These are phyloP conservation scores for Akanthomyces muscarius DNA, from an alignment of 2,329 filamentous ascomycete genomes.

Conservation along the genomic window DNA sequence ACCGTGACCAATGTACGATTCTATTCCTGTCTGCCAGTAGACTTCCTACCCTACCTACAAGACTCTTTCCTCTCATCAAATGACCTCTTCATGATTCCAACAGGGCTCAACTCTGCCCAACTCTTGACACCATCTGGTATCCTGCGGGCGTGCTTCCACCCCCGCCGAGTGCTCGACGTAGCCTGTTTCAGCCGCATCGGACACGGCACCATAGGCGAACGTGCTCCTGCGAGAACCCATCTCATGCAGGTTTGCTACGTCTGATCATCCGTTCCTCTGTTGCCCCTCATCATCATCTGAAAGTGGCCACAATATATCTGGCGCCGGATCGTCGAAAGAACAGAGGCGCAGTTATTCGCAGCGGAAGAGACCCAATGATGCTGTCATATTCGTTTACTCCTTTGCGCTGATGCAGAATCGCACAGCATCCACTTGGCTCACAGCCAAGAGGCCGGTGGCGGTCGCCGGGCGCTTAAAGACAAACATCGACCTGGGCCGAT, in stretches of 20 bases:
- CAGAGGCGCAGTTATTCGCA: neutral
- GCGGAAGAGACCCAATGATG: neutral
- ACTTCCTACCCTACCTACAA: neutral
- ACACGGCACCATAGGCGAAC: neutral
- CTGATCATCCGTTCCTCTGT: conserved; percentile 15
- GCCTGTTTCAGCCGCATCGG: conserved; percentile 11
- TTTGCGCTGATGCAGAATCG: neutral
- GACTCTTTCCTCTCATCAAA: neutral
- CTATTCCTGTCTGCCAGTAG: neutral
- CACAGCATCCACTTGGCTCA: neutral
- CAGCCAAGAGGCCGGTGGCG: neutral
- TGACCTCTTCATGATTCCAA: too few relatives aligned
- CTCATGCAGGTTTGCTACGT: conserved; percentile 5
- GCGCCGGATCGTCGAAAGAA: neutral
- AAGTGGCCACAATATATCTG: conserved; percentile 6
- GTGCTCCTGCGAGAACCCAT: conserved; percentile 3
- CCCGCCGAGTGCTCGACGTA: neutral
- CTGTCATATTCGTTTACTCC: neutral
- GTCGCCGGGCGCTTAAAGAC: conserved; percentile 4
- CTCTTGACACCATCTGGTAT: neutral
- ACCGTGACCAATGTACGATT: neutral
- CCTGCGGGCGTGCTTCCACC: neutral
- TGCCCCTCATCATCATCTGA: neutral
- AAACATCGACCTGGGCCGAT: neutral
- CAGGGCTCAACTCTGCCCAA: too few relatives aligned